Evolutionary conservation across 129 eudicot species (phyloP).

Genomic region (Pseudognaphalium luteoalbum): DNA sequence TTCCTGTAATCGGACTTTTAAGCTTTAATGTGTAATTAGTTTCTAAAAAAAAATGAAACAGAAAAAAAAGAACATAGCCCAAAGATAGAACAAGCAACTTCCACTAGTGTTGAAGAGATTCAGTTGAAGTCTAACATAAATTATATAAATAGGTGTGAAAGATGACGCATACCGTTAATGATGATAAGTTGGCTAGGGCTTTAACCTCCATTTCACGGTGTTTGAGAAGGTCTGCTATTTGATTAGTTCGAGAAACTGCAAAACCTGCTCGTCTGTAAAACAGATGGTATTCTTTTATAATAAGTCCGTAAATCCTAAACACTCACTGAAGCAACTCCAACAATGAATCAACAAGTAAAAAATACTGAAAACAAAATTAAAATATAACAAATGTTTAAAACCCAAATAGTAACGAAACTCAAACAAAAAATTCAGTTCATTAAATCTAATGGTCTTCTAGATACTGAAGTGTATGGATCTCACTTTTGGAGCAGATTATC

Average conservation of each 20-base stretch:
- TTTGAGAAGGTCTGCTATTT: conserved; percentile 46
- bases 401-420: background rate
- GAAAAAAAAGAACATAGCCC: background rate
- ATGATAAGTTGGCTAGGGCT: conserved; percentile 66
- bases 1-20: background rate
- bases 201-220: conserved; percentile 61
- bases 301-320: background rate
- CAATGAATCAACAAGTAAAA: background rate
- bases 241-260: conserved; percentile 60
- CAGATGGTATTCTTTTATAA: background rate
- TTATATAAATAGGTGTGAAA: background rate
- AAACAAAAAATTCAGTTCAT: background rate
- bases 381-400: too few relatives aligned
- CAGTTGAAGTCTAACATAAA: background rate
- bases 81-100: background rate
- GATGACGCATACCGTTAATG: conserved; percentile 50
- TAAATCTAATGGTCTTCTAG: background rate
- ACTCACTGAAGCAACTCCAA: background rate
- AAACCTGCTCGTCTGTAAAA: conserved; percentile 67
- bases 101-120: background rate
- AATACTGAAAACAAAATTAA: background rate
- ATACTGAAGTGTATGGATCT: background rate
- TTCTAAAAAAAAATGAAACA: background rate
- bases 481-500: background rate
- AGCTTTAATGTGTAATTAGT: background rate